A percentile compares a stretch with the other conserved stretches of the same genome.
Conservation (phyloP, 2,329 filamentous ascomycete species). For the Colletotrichum acutatum region DNA sequence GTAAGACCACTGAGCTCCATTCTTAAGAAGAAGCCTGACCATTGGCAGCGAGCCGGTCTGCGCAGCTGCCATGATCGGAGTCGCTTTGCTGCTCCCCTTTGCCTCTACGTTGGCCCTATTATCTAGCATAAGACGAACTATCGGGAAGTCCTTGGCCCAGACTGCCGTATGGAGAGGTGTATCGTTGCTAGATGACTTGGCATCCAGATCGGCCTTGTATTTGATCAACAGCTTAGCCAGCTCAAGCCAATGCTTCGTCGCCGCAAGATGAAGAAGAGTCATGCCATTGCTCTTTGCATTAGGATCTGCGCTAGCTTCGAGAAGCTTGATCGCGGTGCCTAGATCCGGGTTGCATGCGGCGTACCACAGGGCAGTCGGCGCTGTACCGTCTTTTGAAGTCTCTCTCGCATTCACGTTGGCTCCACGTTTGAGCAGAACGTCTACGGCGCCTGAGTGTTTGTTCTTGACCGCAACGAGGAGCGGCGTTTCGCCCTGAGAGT, state of each 20-base stretch:
- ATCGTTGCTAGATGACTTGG: background rate
- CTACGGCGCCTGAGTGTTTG: background rate
- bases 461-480: slow-evolving; percentile 4
- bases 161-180: slow-evolving; percentile 18
- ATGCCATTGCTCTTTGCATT: slow-evolving; percentile 1
- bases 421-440: slow-evolving; percentile 10
- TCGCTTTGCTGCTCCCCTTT: background rate
- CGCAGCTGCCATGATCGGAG: slow-evolving; percentile 12
- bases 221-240: slow-evolving; percentile 7
- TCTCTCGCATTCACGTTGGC: slow-evolving; percentile 14
- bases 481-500: slow-evolving; percentile 4
- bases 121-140: slow-evolving; percentile 17
- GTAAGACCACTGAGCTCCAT: slow-evolving; percentile 5
- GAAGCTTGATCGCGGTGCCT: slow-evolving; percentile 2
- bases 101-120: background rate
- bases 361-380: slow-evolving; percentile 7
- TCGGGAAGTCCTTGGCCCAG: slow-evolving; percentile 1
- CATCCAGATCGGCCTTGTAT: slow-evolving; percentile 5
- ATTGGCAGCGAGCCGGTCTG: slow-evolving; percentile 4
- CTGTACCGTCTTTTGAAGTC: background rate
- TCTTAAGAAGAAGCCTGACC: slow-evolving; percentile 10
- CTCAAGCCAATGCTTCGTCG: background rate
- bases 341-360: background rate
- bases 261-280: slow-evolving; percentile 17
- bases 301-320: slow-evolving; percentile 2